phyloP scores from a whole-genome alignment of 192 early-diverging fungal species.

The Coemansia sp. region DNA sequence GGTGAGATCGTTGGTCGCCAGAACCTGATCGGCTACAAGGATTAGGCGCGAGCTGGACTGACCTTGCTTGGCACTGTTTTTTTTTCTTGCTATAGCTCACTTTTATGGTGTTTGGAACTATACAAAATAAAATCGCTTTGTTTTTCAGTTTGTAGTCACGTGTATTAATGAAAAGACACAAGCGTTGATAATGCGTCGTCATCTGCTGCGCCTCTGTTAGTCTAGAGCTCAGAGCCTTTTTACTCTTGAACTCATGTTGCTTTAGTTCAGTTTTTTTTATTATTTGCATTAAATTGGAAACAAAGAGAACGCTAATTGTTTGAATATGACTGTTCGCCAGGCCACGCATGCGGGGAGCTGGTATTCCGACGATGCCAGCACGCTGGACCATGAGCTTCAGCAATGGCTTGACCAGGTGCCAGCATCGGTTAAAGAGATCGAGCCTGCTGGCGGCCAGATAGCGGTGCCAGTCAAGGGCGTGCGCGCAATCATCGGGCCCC shows the following conservation, averaged over 20 bases:
- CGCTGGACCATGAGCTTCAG: conserved; percentile 29
- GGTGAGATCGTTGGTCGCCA: conserved; percentile 50
- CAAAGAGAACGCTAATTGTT: not conserved
- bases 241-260: not conserved
- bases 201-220: not conserved
- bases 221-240: not conserved
- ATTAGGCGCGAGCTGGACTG: conserved; percentile 9
- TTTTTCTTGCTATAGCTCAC: not conserved
- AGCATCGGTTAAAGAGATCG: conserved; percentile 16
- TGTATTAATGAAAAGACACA: not conserved
- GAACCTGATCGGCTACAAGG: conserved; percentile 52
- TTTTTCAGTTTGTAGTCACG: no score
- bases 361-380: conserved; percentile 59
- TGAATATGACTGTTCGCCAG: conserved; percentile 27
- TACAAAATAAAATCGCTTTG: no score
- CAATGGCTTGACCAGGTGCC: conserved; percentile 39
- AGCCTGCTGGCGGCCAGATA: conserved; percentile 17
- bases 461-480: conserved; percentile 19
- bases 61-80: not conserved
- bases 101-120: no score
- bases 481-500: conserved; percentile 56
- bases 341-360: conserved; percentile 73
- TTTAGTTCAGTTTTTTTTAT: not conserved
- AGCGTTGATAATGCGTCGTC: not conserved
- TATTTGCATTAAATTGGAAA: not conserved